Conservation (phyloP, 129 eudicot species). For the Pseudognaphalium luteoalbum region DNA sequence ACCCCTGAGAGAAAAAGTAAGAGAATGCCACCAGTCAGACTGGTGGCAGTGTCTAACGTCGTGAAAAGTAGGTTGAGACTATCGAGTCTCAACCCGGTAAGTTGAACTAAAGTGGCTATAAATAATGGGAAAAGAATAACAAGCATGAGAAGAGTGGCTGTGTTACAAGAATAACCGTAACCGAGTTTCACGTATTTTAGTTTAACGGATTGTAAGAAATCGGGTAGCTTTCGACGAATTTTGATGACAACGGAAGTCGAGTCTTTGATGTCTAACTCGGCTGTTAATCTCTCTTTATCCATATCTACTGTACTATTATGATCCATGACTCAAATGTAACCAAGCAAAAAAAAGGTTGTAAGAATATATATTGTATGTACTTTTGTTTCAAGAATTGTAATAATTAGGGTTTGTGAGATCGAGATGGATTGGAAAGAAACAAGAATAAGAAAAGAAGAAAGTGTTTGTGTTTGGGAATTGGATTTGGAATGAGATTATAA, state of each 20-base stretch:
- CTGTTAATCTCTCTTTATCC: slow-evolving; percentile 79
- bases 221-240: slow-evolving; percentile 74
- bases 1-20: slow-evolving; percentile 52
- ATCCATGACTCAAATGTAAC: slow-evolving; percentile 10
- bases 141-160: slow-evolving; percentile 50
- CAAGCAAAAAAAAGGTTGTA: background rate
- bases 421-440: background rate
- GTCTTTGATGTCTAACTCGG: slow-evolving; percentile 76
- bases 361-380: background rate
- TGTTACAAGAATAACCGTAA: slow-evolving; percentile 65
- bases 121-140: slow-evolving; percentile 48
- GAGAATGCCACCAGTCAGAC: slow-evolving; percentile 33
- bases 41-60: slow-evolving; percentile 52
- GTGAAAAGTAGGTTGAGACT: slow-evolving; percentile 43
- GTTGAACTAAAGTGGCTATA: slow-evolving; percentile 46
- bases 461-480: background rate
- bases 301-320: slow-evolving; percentile 54
- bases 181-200: slow-evolving; percentile 88
- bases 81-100: slow-evolving; percentile 45
- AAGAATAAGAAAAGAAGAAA: background rate
- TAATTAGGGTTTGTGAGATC: background rate
- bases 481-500: slow-evolving; percentile 2
- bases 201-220: slow-evolving; percentile 73
- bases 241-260: slow-evolving; percentile 69
- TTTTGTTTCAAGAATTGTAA: background rate